Evolutionary conservation across 2,329 filamentous ascomycete species (phyloP).

Genomic region (Pseudohalonectria lignicola): DNA sequence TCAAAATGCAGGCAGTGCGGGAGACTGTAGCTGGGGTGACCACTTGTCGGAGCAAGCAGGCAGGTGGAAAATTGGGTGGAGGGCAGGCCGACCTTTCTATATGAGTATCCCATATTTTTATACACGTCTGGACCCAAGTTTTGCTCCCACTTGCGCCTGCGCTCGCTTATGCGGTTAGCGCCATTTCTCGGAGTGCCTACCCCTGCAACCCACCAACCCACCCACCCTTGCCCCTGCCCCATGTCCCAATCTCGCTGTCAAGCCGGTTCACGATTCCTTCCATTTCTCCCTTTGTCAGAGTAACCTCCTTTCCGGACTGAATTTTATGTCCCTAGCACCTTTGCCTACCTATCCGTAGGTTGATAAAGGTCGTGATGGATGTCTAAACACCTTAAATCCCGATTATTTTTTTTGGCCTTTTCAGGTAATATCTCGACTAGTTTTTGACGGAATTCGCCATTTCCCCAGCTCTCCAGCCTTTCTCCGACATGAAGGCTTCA

Average conservation of each 20-base stretch:
- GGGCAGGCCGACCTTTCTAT: conserved; percentile 13
- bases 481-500: no score
- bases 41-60: conserved; percentile 1
- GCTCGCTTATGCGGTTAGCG: conserved; percentile 9
- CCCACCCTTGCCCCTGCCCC: conserved; percentile 1
- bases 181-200: conserved; percentile 6
- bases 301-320: no score
- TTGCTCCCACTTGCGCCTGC: conserved; percentile 4
- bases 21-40: background rate
- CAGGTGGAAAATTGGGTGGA: conserved; percentile 6
- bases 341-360: no score
- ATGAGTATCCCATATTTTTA: conserved; percentile 17
- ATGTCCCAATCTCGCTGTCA: conserved; percentile 2
- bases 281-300: background rate
- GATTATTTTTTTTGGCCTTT: no score
- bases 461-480: no score
- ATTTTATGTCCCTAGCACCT: no score
- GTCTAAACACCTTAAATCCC: no score
- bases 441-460: no score
- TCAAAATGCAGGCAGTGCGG: no score
- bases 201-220: conserved; percentile 1
- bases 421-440: no score
- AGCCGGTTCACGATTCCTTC: no score
- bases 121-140: conserved; percentile 11
- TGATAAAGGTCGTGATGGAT: no score